Base-by-base conservation (phyloP, 257 asterid species). In the Gentiana dahurica region DNA sequence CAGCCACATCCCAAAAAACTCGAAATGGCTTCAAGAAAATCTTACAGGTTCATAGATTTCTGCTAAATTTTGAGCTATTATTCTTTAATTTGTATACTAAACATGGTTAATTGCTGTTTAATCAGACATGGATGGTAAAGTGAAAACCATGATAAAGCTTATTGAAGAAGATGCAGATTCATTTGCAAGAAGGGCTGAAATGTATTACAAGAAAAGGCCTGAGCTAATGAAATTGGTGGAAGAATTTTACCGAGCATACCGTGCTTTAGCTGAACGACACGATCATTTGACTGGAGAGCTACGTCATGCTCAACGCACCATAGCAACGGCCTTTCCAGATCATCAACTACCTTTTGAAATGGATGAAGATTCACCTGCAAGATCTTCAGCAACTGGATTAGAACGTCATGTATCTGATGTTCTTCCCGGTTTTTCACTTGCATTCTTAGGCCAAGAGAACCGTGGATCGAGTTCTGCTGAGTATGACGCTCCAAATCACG, bases 111-210 rank as follows among this genome's bases (percentile, higher is more conserved):
- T 57, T 24, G 24, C 24, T 38, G n/a, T 64, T 35, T 62, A n/a
- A 33, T 63, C 86, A 90, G 98, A 90, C 69, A 90, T 87, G 86
- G 98, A 89, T 70, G 80, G 77, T 35, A 86, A 87, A 63, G 96
- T 86, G 37, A 86, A 86, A 70, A 71, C 84, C 5, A 87, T 86
- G 96, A 84, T 90, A 75, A 90, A 90, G 79, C 90, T 90, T 47
- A 90, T 90, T 7, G 97, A 90, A 71, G 96, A 82, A 70, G 96
- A 90, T 69, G 97, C 96, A 0, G 97, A 90, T 77, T 90, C 96
- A 55, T 90, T 90, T 67, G 93, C 97, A 4, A 80, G 88, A 61
- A 66, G 90, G 68, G 97, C 96, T 45, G 97, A 90, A 60, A 87
- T 90, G 96, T 90, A 86, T 77, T 90, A 90, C 68, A 80, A 87